Evolutionary conservation across 805 yeast genomes (phyloP).

Genomic region (Lipomyces sp.): DNA sequence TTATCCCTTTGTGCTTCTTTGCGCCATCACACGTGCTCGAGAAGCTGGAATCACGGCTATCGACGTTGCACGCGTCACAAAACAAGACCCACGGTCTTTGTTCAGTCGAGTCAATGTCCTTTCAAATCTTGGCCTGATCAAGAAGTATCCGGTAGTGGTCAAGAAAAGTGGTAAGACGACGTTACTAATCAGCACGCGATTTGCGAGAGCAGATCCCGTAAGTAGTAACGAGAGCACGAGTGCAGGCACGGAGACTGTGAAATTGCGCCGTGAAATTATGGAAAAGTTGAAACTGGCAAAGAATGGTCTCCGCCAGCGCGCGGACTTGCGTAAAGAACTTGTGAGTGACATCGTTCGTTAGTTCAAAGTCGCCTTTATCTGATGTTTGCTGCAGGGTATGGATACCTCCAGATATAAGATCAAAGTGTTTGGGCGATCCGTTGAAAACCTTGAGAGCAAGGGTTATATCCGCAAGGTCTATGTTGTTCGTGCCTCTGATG

Average conservation of each 20-base stretch:
- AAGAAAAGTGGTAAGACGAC: slow-evolving; percentile 45
- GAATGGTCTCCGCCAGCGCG: slow-evolving; percentile 45
- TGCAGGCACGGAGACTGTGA: slow-evolving; percentile 33
- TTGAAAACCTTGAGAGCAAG: slow-evolving; percentile 40
- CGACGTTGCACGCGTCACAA: slow-evolving; percentile 46
- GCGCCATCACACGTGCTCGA: slow-evolving; percentile 49
- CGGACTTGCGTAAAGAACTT: slow-evolving; percentile 49
- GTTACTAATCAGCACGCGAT: slow-evolving; percentile 44
- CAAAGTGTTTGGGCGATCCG: slow-evolving; percentile 38
- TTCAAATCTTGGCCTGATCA: slow-evolving; percentile 45
- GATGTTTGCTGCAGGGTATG: slow-evolving; percentile 38
- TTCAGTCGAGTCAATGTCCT: slow-evolving; percentile 46
- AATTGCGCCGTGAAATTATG: slow-evolving; percentile 40
- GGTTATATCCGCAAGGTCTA: slow-evolving; percentile 44
- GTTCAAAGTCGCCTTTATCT: neutral
- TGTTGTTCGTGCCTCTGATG: slow-evolving; percentile 46
- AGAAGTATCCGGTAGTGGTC: slow-evolving; percentile 44
- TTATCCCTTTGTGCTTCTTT: slow-evolving; percentile 48
- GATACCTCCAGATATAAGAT: slow-evolving; percentile 40
- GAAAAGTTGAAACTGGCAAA: slow-evolving; percentile 42
- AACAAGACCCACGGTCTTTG: slow-evolving; percentile 51
- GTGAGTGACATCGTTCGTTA: slow-evolving; percentile 17
- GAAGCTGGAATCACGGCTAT: slow-evolving; percentile 47
- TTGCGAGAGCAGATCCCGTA: slow-evolving; percentile 22
- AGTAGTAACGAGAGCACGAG: neutral